phyloP scores from a whole-genome alignment of 306 rosid species.

The Lathyrus sativus region DNA sequence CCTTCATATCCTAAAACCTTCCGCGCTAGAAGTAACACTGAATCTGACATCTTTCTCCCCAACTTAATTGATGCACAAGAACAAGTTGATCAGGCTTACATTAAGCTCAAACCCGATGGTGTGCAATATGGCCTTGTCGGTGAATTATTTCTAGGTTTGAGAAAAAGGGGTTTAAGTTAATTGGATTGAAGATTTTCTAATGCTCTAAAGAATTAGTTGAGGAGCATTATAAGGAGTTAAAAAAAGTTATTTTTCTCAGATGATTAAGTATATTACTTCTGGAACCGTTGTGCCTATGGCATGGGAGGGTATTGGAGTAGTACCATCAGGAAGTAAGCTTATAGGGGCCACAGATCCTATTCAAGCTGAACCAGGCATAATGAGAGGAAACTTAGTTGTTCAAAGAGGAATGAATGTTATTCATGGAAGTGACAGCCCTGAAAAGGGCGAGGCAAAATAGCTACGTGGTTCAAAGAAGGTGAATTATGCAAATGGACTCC shows the following conservation, averaged over 20 bases:
- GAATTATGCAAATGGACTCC: constrained; percentile 82
- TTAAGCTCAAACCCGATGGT: no score
- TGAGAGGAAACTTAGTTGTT: constrained; percentile 92
- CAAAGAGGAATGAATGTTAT: constrained; percentile 93
- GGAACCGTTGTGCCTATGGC: constrained; percentile 99
- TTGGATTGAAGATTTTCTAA: constrained; percentile 87
- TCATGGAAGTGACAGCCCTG: no score
- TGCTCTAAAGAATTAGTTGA: constrained; percentile 90
- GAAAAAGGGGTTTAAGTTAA: constrained; percentile 91
- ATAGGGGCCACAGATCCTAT: constrained; percentile 94
- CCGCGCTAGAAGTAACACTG: constrained; percentile 35
- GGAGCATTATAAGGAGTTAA: constrained; percentile 97
- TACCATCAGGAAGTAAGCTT: constrained; percentile 90
- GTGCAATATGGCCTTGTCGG: constrained; percentile 99
- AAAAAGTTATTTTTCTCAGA: constrained; percentile 80
- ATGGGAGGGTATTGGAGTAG: constrained; percentile 98
- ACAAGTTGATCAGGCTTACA: constrained; percentile 81
- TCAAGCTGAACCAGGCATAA: constrained; percentile 96
- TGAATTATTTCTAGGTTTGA: constrained; percentile 91
- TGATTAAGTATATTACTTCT: constrained; percentile 86
- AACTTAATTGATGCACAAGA: constrained; percentile 90
- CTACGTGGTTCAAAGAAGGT: constrained; percentile 91
- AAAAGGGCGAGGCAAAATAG: constrained; percentile 90
- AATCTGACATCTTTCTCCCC: constrained; percentile 73
- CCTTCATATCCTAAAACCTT: constrained; percentile 49